Evolutionary conservation across 805 yeast species (phyloP), one percentile per base, ranked within the genome.

Genomic region (Schwanniomyces vanrijiae): DNA sequence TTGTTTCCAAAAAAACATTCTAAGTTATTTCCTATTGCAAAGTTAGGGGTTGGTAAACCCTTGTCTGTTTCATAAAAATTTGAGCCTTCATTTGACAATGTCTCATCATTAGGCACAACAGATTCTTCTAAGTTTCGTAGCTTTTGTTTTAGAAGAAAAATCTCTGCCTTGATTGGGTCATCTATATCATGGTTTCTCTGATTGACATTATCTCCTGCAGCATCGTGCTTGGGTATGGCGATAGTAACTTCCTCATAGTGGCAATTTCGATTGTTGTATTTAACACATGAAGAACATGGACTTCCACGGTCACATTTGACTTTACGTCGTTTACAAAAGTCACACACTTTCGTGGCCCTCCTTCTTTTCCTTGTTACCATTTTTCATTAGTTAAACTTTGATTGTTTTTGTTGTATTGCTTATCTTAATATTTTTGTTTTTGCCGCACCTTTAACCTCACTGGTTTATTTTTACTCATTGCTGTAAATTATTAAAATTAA

Each of bases 231-330:
- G 6, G 35, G 20, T 2, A 31, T 16, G 3, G 20, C 10, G 10
- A 31, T 31, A 14, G 39, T 22, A 7, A 29, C n/a, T 20, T 34
- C 44, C 9, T 24, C 34, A 41, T 48, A 51, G 14, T 34, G 46
- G 37, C 82, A 77, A 6, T 48, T 48, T 1, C 58, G 49, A 21
- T 60, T 60, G 4, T 55, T 52, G 43, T 65, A 64, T 42, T 59
- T 65, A 14, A 61, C 47, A 51, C 76, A 71, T 10, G 70, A 53
- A 19, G 65, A 56, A 44, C 76, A 71, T 2, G 75, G 75, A 39
- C 57, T 52, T 8, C 62, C 64, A 26, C 65, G 55, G 51, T 71
- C 73, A 56, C 76, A 71, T 41, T 61, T 67, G 39, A 69, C 70
- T 48, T 71, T 71, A 29, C 75, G 52, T 40, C 54, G 54, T 48